Percentiles rank a stretch among this genome's conserved stretches.
Conservation (phyloP, 2,329 filamentous ascomycete genomes). For the Orbilia oligospora region DNA sequence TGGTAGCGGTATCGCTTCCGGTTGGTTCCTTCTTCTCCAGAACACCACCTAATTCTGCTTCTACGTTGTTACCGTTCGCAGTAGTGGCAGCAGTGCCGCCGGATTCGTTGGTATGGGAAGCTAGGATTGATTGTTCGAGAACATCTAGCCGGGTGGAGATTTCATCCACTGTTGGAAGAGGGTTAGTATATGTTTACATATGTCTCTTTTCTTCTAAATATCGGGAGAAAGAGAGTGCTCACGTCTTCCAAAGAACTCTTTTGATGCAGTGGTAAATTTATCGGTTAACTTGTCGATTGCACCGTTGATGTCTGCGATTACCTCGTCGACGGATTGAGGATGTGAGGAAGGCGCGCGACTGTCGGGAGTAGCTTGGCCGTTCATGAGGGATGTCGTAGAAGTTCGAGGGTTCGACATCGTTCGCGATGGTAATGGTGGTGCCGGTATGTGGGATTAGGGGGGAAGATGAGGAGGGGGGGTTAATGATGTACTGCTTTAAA, state of each 20-base stretch:
- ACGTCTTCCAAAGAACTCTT: slow-evolving; percentile 57
- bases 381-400: slow-evolving; percentile 39
- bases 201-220: no score
- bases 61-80: not conserved
- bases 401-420: slow-evolving; percentile 32
- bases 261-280: slow-evolving; percentile 57
- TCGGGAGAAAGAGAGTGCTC: not conserved
- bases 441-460: no score
- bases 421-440: not conserved
- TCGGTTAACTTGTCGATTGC: slow-evolving; percentile 60
- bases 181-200: not conserved
- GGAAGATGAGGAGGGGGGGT: not conserved
- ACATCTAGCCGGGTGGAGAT: slow-evolving; percentile 56
- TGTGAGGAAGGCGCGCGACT: slow-evolving; percentile 49
- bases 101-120: slow-evolving; percentile 48
- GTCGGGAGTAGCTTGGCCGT: slow-evolving; percentile 47
- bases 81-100: not conserved
- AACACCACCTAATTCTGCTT: not conserved
- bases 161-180: slow-evolving; percentile 37
- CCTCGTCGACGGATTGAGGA: slow-evolving; percentile 59
- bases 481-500: not conserved
- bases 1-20: slow-evolving; percentile 32
- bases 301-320: slow-evolving; percentile 59
- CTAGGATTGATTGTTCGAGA: slow-evolving; percentile 56
- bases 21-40: slow-evolving; percentile 37